Conservation (phyloP, 2,329 filamentous ascomycete genomes). For the Madurella fahalii region DNA sequence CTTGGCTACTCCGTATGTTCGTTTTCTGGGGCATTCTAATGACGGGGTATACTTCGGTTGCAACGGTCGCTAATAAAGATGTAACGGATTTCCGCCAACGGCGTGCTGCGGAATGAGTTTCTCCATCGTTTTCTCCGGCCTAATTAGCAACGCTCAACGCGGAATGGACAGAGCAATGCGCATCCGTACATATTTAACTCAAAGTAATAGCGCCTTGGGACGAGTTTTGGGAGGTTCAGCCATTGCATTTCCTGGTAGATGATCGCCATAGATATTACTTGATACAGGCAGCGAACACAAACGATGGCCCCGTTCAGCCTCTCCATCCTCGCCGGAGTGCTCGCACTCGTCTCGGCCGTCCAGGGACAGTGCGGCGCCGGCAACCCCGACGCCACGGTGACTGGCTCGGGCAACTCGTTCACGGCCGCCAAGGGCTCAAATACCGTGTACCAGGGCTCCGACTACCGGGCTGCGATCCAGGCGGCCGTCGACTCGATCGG, state of each 20-base stretch:
- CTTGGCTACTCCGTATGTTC: neutral
- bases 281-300: neutral
- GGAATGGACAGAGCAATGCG: too few relatives aligned
- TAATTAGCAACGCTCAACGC: neutral
- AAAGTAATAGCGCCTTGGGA: neutral
- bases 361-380: slow-evolving; percentile 46
- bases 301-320: slow-evolving; percentile 34
- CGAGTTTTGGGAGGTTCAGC: too few relatives aligned
- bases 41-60: neutral
- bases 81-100: neutral
- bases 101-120: slow-evolving; percentile 4
- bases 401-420: slow-evolving; percentile 44
- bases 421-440: slow-evolving; percentile 41
- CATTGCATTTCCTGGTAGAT: neutral
- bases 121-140: neutral
- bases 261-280: neutral
- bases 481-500: slow-evolving; percentile 49
- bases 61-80: slow-evolving; percentile 1
- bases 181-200: neutral
- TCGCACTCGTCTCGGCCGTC: slow-evolving; percentile 38
- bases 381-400: slow-evolving; percentile 43
- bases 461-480: slow-evolving; percentile 53
- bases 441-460: slow-evolving; percentile 47
- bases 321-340: slow-evolving; percentile 35
- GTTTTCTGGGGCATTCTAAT: neutral